A percentile compares a stretch with the other conserved stretches of the same genome.
These are phyloP conservation scores for Multifurca ochricompacta DNA, from an alignment of 768 basidiomycete species.

Conservation along the genomic window DNA sequence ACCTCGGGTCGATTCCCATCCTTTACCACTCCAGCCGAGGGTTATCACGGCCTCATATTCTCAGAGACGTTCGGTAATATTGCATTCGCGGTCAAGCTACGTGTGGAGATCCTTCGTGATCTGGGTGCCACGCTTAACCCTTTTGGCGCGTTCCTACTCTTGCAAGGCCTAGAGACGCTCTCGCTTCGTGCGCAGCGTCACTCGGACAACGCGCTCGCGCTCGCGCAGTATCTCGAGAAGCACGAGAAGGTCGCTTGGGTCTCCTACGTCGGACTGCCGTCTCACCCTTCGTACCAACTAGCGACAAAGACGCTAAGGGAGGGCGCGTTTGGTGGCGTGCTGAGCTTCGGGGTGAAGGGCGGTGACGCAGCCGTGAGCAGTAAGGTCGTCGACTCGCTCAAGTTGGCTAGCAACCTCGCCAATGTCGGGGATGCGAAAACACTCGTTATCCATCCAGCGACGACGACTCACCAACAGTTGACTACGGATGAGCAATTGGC, in stretches of 20 bases:
- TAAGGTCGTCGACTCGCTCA: slow-evolving; percentile 60
- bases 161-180: slow-evolving; percentile 77
- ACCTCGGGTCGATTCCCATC: slow-evolving; percentile 61
- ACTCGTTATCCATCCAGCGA: slow-evolving; percentile 70
- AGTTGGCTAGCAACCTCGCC: slow-evolving; percentile 63
- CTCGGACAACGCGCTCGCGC: slow-evolving; percentile 56
- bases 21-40: slow-evolving; percentile 67
- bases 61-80: slow-evolving; percentile 56
- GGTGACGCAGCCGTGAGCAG: slow-evolving; percentile 39
- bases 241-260: slow-evolving; percentile 71
- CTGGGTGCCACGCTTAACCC: slow-evolving; percentile 61
- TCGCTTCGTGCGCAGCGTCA: slow-evolving; percentile 66
- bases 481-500: slow-evolving; percentile 48
- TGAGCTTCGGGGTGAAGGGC: slow-evolving; percentile 72
- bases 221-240: slow-evolving; percentile 55
- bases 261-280: slow-evolving; percentile 61
- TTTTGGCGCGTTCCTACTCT: slow-evolving; percentile 63
- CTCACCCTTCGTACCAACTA: slow-evolving; percentile 51
- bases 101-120: slow-evolving; percentile 57
- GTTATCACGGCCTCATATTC: slow-evolving; percentile 67
- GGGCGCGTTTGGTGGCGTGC: slow-evolving; percentile 60
- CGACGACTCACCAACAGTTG: slow-evolving; percentile 71
- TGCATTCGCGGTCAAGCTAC: slow-evolving; percentile 61
- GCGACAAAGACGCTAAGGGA: slow-evolving; percentile 50
- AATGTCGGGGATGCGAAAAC: slow-evolving; percentile 79